Base-by-base conservation (phyloP, 2,329 filamentous ascomycete genomes). In the Aspergillus terreus region DNA sequence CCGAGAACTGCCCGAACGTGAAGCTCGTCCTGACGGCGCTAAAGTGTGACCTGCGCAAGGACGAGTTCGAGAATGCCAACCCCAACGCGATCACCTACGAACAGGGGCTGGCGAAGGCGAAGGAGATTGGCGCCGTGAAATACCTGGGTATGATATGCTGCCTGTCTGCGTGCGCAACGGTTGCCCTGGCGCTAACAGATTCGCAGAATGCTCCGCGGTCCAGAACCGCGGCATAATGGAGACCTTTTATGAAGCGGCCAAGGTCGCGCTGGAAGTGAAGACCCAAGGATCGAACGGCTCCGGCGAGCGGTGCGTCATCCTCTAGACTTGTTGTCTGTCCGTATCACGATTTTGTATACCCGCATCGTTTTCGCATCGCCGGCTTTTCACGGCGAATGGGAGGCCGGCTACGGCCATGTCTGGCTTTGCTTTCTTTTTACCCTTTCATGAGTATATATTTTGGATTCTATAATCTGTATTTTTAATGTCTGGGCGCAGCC, bases 191-290 rank as follows among this genome's bases (percentile, higher is more conserved):
- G 23, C 45, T 40, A 10, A 40, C 17, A 38, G 53, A 30, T 43
- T n/a, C 14, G 43, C 64, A 86, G 94, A 99, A 79, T 99, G 94
- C 78, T 97, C 94, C 35, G 94, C 94, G 51, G 97, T 97, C 85
- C 87, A 92, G 75, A 99, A 99, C 74, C 84, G 94, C 46, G 94
- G 94, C 55, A 95, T 99, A 67, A 96, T 97, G 73, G 94, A 99
- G 74, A 94, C 94, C 41, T 99, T 99, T 67, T 97, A 94, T 38
- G 94, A 99, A 77, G 94, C 94, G 38, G 92, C 94, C 21, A 87
- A 95, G 65, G 94, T 99, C 33, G 94, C 94, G 12, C 79, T 99
- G 21, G 71, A 74, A 35, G 76, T 77, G 32, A 77, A 76, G 57
- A 67, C 72, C 14, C 63, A 67, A 23, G 63, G 64, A 25, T 62